Evolutionary conservation across 1,284 basidiomycete genomes (phyloP).

Genomic region (Peniophora sp.): DNA sequence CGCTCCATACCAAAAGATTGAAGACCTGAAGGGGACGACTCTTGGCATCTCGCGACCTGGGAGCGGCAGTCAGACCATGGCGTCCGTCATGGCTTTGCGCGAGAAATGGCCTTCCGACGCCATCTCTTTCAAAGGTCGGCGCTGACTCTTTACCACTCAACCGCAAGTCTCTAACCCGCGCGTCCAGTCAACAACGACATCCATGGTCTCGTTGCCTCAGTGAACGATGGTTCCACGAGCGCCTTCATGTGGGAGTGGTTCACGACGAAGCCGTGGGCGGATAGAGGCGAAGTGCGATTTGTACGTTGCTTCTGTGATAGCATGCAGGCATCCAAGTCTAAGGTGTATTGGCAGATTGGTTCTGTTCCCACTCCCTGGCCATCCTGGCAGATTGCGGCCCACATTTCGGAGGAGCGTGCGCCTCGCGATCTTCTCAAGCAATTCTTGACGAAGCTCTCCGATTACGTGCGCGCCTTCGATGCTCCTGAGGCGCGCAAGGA

Average conservation of each 20-base stretch:
- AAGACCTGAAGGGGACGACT: constrained; percentile 73
- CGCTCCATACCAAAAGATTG: constrained; percentile 63
- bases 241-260: constrained; percentile 98
- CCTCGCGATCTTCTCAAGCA: constrained; percentile 38
- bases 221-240: constrained; percentile 79
- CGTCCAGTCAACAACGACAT: constrained; percentile 84
- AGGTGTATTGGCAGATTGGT: constrained; percentile 52
- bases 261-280: constrained; percentile 90
- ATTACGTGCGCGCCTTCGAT: constrained; percentile 64
- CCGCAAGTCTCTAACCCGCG: not conserved
- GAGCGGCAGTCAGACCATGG: constrained; percentile 91
- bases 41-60: constrained; percentile 89
- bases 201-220: constrained; percentile 81
- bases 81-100: constrained; percentile 86
- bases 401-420: constrained; percentile 51
- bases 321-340: not conserved
- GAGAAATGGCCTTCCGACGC: constrained; percentile 71
- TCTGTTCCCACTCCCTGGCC: constrained; percentile 93
- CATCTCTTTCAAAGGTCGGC: constrained; percentile 70
- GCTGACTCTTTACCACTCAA: not conserved
- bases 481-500: constrained; percentile 50
- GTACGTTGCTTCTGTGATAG: constrained; percentile 28
- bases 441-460: constrained; percentile 63
- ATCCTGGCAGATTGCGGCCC: constrained; percentile 89
- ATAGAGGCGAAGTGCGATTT: constrained; percentile 78